A percentile compares a stretch with the other conserved stretches of the same genome.
Evolutionary conservation across 345 rosid genomes (phyloP).

Genomic region (Chamaenerion angustifolium): DNA sequence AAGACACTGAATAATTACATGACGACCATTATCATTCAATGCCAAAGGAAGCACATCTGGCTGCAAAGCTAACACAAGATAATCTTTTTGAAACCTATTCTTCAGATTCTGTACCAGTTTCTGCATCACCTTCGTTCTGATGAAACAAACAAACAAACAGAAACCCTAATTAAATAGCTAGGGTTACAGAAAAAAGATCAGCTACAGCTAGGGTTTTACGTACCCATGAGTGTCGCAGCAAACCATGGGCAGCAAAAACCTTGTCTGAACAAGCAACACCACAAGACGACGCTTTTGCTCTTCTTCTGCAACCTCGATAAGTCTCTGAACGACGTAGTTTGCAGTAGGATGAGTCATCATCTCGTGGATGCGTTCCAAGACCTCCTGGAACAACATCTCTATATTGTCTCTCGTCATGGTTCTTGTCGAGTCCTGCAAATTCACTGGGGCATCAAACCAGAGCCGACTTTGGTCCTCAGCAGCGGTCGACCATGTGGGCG

Average conservation of each 20-base stretch:
- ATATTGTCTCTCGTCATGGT: background rate
- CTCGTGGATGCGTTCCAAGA: background rate
- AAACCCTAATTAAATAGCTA: background rate
- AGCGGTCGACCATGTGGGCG: too few species aligned
- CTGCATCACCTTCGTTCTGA: slow-evolving; percentile 35
- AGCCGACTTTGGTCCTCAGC: too few species aligned
- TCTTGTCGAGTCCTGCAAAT: too few species aligned
- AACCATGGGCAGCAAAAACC: slow-evolving; percentile 17
- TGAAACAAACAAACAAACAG: background rate
- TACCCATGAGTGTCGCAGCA: slow-evolving; percentile 48
- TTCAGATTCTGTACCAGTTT: slow-evolving; percentile 19
- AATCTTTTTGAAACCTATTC: slow-evolving; percentile 21
- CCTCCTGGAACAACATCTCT: background rate
- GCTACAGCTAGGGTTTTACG: background rate
- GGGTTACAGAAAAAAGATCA: background rate
- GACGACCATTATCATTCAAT: slow-evolving; percentile 31
- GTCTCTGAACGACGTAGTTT: slow-evolving; percentile 28
- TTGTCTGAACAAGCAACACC: slow-evolving; percentile 11
- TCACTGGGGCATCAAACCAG: too few species aligned
- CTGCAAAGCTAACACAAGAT: slow-evolving; percentile 20
- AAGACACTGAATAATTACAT: slow-evolving; percentile 37
- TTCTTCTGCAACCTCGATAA: slow-evolving; percentile 25
- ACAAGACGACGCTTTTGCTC: slow-evolving; percentile 34
- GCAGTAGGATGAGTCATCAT: slow-evolving; percentile 24
- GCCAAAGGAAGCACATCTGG: slow-evolving; percentile 19